Base-by-base conservation (phyloP, 202 grass and related monocot species). In the Tripidium arundinaceum region DNA sequence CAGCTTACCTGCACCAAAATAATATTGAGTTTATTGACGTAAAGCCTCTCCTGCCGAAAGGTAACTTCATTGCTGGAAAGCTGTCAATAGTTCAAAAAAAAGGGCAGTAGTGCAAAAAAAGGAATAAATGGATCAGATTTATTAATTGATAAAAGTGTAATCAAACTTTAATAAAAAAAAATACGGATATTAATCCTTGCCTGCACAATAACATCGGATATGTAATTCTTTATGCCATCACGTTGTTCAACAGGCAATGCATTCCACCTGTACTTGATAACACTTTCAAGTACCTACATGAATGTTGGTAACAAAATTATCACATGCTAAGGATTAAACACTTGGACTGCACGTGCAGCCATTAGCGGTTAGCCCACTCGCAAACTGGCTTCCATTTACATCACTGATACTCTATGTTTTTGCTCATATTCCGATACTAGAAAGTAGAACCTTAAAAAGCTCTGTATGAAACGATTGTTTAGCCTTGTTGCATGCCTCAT, bases 231-330 rank as follows among this genome's bases (percentile, higher is more conserved):
- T 40, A 99, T 99, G 49, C 97, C 97, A 79, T 99, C 97, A 72
- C 97, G 83, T 74, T 99, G 97, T 85, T 99, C 97, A 57, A 88
- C 86, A 10, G 97, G 97, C 42, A 99, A 61, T 3, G 90, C 97
- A 27, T 99, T 99, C 97, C 97, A 99, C 79, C 90, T 93, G 75
- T 99, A 99, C 71, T 99, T 99, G 68, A 99, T 99, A 74, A 99
- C 97, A 87, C 91, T 99, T 89, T 99, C 97, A 85, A 99, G 85
- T 39, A 99, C 93, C 97, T 99, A 75, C 27, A 77, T 22, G 77
- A 74, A 76, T 60, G 66, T 78, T 64, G 47, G 33, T 46, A 86
- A 75, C n/a, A 87, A 79, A 68, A 74, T 84, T 47, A 72, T 31
- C 34, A 57, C n/a, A 46, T 74, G 67, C 58, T 28, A 84, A 36